Evolutionary conservation across 208 protist genomes (phyloP).

Genomic region (Crithidia bombi): DNA sequence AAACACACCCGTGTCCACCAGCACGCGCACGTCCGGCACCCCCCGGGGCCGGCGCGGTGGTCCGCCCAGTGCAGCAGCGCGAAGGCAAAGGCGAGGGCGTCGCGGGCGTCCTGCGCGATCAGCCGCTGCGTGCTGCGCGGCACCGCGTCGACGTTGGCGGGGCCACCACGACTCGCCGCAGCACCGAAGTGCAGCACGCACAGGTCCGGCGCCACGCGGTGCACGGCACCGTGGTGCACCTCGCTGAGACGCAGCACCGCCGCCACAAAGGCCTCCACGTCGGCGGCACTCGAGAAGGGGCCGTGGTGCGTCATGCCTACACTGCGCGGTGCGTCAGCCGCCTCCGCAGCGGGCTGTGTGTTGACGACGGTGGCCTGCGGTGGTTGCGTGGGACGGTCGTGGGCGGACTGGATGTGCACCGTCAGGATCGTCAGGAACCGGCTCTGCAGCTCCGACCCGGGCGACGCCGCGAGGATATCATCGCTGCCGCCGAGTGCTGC

Average conservation of each 20-base stretch:
- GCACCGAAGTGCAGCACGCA: slow-evolving; percentile 13
- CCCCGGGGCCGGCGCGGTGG: too few species aligned
- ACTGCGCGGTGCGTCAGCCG: neutral
- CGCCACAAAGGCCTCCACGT: neutral
- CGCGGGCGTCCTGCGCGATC: slow-evolving; percentile 14
- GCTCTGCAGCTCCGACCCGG: neutral
- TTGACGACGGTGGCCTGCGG: slow-evolving; percentile 7
- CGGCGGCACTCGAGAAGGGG: slow-evolving; percentile 6
- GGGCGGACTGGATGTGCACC: slow-evolving; percentile 4
- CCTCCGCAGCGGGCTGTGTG: neutral
- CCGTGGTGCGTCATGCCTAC: slow-evolving; percentile 22
- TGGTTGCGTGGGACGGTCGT: neutral
- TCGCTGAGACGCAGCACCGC: neutral
- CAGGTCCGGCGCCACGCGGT: slow-evolving; percentile 2
- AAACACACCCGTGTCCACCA: slow-evolving; percentile 36
- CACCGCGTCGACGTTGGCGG: neutral
- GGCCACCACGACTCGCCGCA: too few species aligned
- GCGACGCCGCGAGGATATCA: too few species aligned
- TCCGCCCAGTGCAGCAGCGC: slow-evolving; percentile 24
- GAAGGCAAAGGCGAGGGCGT: slow-evolving; percentile 25
- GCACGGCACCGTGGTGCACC: neutral
- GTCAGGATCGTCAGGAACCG: slow-evolving; percentile 15
- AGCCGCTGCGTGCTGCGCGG: neutral
- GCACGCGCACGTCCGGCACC: slow-evolving; percentile 16
- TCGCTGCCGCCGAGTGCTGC: too few species aligned